Percentiles rank a stretch among this genome's conserved stretches.
Conservation (phyloP, 306 rosid genomes). For the Vicia villosa region DNA sequence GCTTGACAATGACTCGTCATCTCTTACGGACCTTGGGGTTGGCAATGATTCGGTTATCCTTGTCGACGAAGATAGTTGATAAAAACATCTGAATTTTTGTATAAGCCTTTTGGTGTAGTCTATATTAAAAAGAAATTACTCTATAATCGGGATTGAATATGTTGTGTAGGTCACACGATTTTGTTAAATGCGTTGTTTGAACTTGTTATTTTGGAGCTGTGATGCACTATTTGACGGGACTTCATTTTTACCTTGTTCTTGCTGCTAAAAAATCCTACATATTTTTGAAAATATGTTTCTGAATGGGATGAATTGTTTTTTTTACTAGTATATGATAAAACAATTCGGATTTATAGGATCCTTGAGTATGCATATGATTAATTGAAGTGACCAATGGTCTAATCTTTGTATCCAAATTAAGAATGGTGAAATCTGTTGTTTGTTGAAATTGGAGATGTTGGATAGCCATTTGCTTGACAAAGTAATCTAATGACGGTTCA, state of each 20-base stretch:
- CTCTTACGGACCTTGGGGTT: conserved; percentile 71
- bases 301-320: too few relatives aligned
- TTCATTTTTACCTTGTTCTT: not conserved
- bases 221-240: conserved; percentile 10
- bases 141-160: conserved; percentile 12
- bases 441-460: too few relatives aligned
- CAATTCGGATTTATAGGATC: too few relatives aligned
- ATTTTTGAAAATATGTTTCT: not conserved
- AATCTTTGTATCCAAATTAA: too few relatives aligned
- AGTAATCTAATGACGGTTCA: too few relatives aligned
- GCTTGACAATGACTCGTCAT: conserved; percentile 76
- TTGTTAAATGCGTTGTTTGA: not conserved
- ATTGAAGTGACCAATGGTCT: too few relatives aligned
- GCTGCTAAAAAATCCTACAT: not conserved
- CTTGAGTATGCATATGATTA: too few relatives aligned
- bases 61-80: conserved; percentile 74
- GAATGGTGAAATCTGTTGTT: too few relatives aligned
- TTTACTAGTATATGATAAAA: too few relatives aligned
- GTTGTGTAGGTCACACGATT: conserved; percentile 17
- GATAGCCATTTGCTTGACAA: too few relatives aligned
- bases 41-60: conserved; percentile 73
- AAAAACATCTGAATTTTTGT: not conserved
- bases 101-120: conserved; percentile 19
- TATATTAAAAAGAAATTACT: not conserved
- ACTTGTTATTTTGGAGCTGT: conserved; percentile 1